phyloP scores from a whole-genome alignment of 2,329 filamentous ascomycete genomes.

The Hortaea werneckii region DNA sequence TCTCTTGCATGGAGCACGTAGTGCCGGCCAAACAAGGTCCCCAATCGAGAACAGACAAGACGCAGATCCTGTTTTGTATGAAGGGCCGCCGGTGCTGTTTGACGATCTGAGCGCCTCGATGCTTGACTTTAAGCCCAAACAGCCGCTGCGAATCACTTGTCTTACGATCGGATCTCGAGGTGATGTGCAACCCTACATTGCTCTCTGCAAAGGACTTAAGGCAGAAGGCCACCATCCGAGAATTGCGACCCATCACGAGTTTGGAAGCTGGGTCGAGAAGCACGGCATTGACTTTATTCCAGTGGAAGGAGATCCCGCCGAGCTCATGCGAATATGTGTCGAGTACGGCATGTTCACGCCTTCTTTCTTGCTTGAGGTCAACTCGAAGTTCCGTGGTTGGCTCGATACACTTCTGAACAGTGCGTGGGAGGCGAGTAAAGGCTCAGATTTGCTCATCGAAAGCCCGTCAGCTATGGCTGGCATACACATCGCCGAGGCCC shows the following conservation, averaged over 20 bases:
- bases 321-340: conserved; percentile 92
- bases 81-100: conserved; percentile 69
- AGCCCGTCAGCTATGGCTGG: conserved; percentile 95
- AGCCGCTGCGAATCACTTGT: conserved; percentile 76
- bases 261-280: conserved; percentile 77
- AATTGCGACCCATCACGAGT: conserved; percentile 89
- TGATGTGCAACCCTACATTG: conserved; percentile 96
- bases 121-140: conserved; percentile 77
- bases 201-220: conserved; percentile 79
- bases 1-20: conserved; percentile 64
- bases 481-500: conserved; percentile 90
- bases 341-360: conserved; percentile 96
- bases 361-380: conserved; percentile 80
- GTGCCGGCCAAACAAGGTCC: conserved; percentile 31
- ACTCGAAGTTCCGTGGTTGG: conserved; percentile 84
- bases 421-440: conserved; percentile 74
- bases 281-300: conserved; percentile 88
- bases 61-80: conserved; percentile 23
- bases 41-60: conserved; percentile 9
- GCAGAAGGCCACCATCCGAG: conserved; percentile 76
- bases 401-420: conserved; percentile 78
- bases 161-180: conserved; percentile 91
- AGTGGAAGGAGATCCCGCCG: conserved; percentile 82
- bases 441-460: conserved; percentile 83
- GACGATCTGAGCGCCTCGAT: conserved; percentile 84